phyloP scores from a whole-genome alignment of 1,284 basidiomycete species.

The Trametes versicolor region DNA sequence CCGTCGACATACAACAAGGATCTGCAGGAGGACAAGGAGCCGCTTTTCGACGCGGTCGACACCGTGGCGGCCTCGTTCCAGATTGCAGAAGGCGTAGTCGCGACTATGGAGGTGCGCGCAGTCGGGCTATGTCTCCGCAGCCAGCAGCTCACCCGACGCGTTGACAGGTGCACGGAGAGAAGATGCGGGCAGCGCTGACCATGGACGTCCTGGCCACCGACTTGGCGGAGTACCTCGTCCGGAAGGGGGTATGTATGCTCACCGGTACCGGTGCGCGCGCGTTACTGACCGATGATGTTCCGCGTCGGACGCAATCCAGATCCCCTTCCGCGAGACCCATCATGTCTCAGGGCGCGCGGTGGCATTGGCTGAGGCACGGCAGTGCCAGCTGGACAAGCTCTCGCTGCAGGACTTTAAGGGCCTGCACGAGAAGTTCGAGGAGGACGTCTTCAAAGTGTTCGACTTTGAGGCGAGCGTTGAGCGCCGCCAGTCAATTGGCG shows the following conservation, averaged over 20 bases:
- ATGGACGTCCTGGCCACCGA: conserved; percentile 99
- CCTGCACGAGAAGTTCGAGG: conserved; percentile 82
- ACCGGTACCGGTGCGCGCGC: background rate
- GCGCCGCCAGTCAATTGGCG: conserved; percentile 91
- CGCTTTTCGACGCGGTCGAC: conserved; percentile 94
- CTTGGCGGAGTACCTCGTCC: conserved; percentile 96
- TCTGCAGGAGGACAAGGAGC: conserved; percentile 98
- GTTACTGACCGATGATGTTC: conserved; percentile 18
- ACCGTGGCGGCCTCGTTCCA: conserved; percentile 90
- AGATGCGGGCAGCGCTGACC: conserved; percentile 91
- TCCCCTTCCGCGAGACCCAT: conserved; percentile 98
- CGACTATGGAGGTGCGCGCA: conserved; percentile 81
- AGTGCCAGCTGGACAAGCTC: conserved; percentile 85
- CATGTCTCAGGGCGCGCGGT: conserved; percentile 98
- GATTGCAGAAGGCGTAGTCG: conserved; percentile 95
- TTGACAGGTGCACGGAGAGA: conserved; percentile 84
- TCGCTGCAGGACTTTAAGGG: conserved; percentile 82
- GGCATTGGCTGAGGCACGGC: conserved; percentile 88
- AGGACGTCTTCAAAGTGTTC: conserved; percentile 87
- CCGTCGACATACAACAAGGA: conserved; percentile 99
- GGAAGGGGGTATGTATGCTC: conserved; percentile 84
- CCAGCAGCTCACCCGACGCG: background rate
- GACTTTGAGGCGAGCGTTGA: conserved; percentile 97
- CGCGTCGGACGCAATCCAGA: conserved; percentile 48
- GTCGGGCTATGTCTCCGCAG: background rate